These are phyloP conservation scores for Neoscytalidium dimidiatum DNA, from an alignment of 2,329 filamentous ascomycete genomes.

Conservation along the genomic window DNA sequence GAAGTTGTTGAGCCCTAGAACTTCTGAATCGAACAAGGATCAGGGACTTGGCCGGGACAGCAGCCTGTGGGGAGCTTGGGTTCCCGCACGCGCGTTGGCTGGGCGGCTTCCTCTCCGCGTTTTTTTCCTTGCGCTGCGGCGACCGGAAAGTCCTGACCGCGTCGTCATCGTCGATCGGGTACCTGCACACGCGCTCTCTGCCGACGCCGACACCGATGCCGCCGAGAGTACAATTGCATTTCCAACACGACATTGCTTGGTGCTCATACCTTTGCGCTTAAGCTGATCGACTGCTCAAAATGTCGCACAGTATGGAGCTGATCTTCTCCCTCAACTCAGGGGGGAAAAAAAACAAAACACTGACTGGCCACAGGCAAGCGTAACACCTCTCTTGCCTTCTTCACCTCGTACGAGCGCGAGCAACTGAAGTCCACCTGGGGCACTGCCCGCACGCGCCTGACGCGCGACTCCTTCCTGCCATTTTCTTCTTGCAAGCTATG, in stretches of 20 bases:
- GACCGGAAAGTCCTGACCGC: constrained; percentile 1
- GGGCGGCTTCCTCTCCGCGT: constrained; percentile 6
- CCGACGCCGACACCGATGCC: neutral
- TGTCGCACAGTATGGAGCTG: constrained; percentile 54
- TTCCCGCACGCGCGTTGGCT: constrained; percentile 6
- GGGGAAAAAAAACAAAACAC: neutral
- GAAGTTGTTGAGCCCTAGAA: constrained; percentile 14
- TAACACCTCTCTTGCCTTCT: constrained; percentile 89
- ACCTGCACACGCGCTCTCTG: neutral
- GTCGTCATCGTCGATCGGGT: constrained; percentile 7
- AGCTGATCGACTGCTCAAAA: constrained; percentile 9
- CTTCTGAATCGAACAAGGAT: neutral
- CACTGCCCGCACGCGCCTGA: constrained; percentile 78
- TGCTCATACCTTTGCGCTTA: neutral
- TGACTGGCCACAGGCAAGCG: constrained; percentile 58
- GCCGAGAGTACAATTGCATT: neutral
- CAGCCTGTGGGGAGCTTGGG: constrained; percentile 12
- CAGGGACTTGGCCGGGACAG: constrained; percentile 8
- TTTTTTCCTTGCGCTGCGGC: neutral
- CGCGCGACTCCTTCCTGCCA: constrained; percentile 86
- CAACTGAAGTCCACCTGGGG: constrained; percentile 83
- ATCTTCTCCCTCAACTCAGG: neutral
- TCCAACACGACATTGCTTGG: neutral
- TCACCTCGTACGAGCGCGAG: constrained; percentile 87
- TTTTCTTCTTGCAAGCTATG: constrained; percentile 90